Base-by-base conservation (phyloP, 2,329 filamentous ascomycete genomes). In the Colletotrichum sp. region DNA sequence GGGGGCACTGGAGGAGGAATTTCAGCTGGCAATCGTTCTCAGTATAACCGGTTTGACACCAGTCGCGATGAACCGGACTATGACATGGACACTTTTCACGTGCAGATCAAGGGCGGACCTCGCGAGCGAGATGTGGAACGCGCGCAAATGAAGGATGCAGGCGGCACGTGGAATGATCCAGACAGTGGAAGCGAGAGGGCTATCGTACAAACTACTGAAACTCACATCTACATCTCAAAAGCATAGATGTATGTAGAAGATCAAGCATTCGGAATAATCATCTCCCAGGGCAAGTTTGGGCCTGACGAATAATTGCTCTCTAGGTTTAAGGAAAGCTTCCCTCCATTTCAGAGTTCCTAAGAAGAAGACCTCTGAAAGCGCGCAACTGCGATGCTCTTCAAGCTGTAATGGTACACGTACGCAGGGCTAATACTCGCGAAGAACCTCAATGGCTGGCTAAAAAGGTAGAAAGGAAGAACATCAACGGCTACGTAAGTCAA, bases 21-120 rank as follows among this genome's bases (percentile, higher is more conserved):
- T 1, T 65, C 62, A 8, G 55, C 51, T 18, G 24, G 16, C 15
- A 33, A 65, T 16, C 68, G 61, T 13, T 70, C 68, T 27, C 47
- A 57, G 8, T 65, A 65, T 62, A 65, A 70, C 6, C 31, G 68
- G 34, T 58, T 70, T 21, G 68, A 70, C 34, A 43, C 58, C 43
- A 51, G 62, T n/a, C 38, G 38, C 8, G 38, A 65, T 21, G 62
- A 65, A n/a, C 38, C 62, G 15, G 62, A 54, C 27, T 65, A 57
- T 36, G 34, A 33, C 33, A 65, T 58, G 68, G 68, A 47, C 4
- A 24, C 36, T 15, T 54, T 58, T 6, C 29, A 12, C 0, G 55
- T 58, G 6, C 51, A 59, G 33, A 67, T 38, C 11, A 21, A 38
- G 21, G 65, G 13, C 13, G 51, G n/a, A 8, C 51, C 51, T n/a